Evolutionary conservation across 2,329 filamentous ascomycete species (phyloP), one percentile per base, ranked within the genome.

Genomic region (Fragosphaeria purpurea): DNA sequence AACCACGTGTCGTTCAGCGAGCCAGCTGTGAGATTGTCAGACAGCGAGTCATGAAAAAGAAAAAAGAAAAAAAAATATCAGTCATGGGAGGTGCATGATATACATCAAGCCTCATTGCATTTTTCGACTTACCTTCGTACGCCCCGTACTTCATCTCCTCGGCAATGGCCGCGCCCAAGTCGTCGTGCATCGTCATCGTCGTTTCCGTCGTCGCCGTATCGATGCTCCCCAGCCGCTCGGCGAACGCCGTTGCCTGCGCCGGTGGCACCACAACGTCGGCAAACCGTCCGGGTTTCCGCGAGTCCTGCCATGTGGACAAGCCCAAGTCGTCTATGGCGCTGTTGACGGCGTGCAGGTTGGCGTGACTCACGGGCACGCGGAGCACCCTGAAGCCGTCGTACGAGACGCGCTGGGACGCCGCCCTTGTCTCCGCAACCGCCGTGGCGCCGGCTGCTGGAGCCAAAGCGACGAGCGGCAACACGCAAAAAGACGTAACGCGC

Each of bases 381-480:
- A 69, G 66, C n/a, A 70, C 70, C 54, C 71, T 70, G 62, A 68
- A 70, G 4, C 70, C 70, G 48, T 68, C 61, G 51, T 74, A 75
- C 0, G 49, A 50, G 7, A 50, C 44, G 4, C 13, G 32, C 44
- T 33, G 22, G 22, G 22, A 22, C 22, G 22, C 22, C 22, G 22
- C 22, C 22, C 22, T 22, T 22, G 22, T 22, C 22, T 22, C 3
- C 22, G 22, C 22, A 22, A 22, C 22, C 22, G 22, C 22, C 22
- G 22, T 22, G 22, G 22, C 22, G 22, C 22, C 22, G 22, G 22
- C 22, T 22, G 22, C 22, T 22, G 22, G 22, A 22, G 22, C 22
- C 22, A 22, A 22, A 22, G 22, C 22, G 22, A 22, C 22, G 22
- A 22, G 3, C 3, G 22, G 22, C 22, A 22, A 22, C 22, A 22